phyloP scores from a whole-genome alignment of 257 asterid species.

The Jacaranda mimosifolia region DNA sequence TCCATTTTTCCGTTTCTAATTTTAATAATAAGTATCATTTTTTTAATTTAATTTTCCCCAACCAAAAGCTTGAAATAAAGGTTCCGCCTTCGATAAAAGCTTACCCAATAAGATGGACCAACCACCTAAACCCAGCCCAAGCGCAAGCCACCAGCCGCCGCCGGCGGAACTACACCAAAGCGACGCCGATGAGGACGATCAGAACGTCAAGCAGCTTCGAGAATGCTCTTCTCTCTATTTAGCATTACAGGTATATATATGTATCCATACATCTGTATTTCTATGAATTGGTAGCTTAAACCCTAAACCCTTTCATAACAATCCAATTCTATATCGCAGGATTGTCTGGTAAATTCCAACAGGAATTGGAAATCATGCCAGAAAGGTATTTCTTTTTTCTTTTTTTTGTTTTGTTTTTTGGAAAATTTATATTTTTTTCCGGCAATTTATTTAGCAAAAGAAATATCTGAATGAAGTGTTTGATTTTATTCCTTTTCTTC shows the following conservation, averaged over 20 bases:
- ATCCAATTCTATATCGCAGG: conserved; percentile 47
- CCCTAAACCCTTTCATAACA: conserved; percentile 34
- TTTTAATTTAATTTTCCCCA: too few relatives aligned
- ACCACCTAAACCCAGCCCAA: conserved; percentile 29
- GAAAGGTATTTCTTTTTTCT: conserved; percentile 44
- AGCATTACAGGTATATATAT: conserved; percentile 62
- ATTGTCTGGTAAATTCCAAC: conserved; percentile 64
- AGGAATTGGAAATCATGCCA: conserved; percentile 87
- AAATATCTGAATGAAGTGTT: not conserved
- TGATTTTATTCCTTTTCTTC: not conserved
- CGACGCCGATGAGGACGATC: conserved; percentile 75
- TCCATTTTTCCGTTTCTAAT: too few relatives aligned
- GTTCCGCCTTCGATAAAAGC: conserved; percentile 3
- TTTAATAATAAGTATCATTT: not conserved
- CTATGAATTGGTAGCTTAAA: conserved; percentile 24
- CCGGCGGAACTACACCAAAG: conserved; percentile 52
- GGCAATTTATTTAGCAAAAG: too few relatives aligned
- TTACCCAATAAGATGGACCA: conserved; percentile 26
- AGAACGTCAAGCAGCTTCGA: conserved; percentile 74
- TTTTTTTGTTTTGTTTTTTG: too few relatives aligned
- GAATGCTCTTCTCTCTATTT: conserved; percentile 79
- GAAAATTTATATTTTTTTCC: too few relatives aligned
- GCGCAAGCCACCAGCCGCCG: conserved; percentile 31
- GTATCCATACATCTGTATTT: not conserved
- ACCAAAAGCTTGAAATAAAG: too few relatives aligned